phyloP scores from a whole-genome alignment of 2,329 filamentous ascomycete species.

The Alternaria brassicae region DNA sequence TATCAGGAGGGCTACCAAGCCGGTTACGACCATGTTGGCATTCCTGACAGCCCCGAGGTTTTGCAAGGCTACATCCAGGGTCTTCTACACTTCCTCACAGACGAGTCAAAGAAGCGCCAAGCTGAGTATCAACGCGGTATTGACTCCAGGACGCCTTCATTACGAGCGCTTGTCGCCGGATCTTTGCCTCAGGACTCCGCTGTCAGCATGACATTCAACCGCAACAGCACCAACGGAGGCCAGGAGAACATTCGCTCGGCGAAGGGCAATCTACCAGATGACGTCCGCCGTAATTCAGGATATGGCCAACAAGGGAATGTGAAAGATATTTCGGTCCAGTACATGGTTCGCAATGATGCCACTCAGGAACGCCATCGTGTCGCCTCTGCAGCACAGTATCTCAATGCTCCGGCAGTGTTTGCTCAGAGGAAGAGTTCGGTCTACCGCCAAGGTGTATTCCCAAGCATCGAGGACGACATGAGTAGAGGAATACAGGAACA shows the following conservation, averaged over 20 bases:
- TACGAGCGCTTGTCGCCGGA: conserved; percentile 35
- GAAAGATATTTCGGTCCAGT: conserved; percentile 16
- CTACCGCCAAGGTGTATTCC: conserved; percentile 13
- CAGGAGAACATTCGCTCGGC: conserved; percentile 39
- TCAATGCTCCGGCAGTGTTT: conserved; percentile 17
- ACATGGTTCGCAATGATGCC: conserved; percentile 24
- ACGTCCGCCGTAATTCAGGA: conserved; percentile 20
- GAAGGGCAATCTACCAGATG: conserved; percentile 16
- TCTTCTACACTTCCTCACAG: conserved; percentile 38
- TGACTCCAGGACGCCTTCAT: conserved; percentile 31
- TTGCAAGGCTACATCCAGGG: conserved; percentile 46
- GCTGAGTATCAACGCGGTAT: conserved; percentile 17
- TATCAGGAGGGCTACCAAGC: conserved; percentile 51
- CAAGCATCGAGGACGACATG: conserved; percentile 21
- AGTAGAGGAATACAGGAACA: conserved; percentile 25
- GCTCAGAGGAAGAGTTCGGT: conserved; percentile 19
- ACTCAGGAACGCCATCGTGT: conserved; percentile 24
- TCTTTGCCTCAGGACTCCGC: conserved; percentile 40
- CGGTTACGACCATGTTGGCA: conserved; percentile 45
- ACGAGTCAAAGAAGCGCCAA: conserved; percentile 33
- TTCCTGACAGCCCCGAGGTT: conserved; percentile 43
- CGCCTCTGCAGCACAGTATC: conserved; percentile 20
- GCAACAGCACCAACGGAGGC: conserved; percentile 16
- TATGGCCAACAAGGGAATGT: conserved; percentile 21
- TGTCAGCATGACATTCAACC: conserved; percentile 36